phyloP scores from a whole-genome alignment of 2,329 filamentous ascomycete genomes.

The Colletotrichum magnum region DNA sequence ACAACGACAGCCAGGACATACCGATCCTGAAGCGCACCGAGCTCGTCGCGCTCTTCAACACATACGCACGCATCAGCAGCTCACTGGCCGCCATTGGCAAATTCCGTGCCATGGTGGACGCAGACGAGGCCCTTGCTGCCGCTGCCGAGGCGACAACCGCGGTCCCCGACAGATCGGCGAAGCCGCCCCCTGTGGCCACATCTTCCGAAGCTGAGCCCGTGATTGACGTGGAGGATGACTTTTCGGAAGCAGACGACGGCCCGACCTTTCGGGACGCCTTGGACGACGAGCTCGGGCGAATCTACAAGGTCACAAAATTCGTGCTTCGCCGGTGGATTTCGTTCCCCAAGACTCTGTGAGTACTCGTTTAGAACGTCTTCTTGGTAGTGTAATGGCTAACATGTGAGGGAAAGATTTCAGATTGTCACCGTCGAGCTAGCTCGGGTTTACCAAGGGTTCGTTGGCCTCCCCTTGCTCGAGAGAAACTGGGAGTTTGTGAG shows the following conservation, averaged over 20 bases:
- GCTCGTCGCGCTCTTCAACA: constrained; percentile 94
- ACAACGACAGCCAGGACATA: constrained; percentile 73
- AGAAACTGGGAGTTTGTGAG: constrained; percentile 63
- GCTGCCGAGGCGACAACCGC: constrained; percentile 44
- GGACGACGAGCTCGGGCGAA: constrained; percentile 72
- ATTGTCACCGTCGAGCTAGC: constrained; percentile 61
- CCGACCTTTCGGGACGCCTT: constrained; percentile 69
- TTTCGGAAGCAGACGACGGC: constrained; percentile 52
- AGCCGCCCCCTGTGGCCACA: constrained; percentile 58
- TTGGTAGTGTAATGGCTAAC: neutral
- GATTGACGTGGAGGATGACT: constrained; percentile 48
- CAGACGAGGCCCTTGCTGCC: constrained; percentile 47
- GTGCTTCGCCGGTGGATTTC: constrained; percentile 79
- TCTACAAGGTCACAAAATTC: constrained; percentile 74
- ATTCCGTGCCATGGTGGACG: constrained; percentile 73
- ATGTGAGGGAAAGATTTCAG: constrained; percentile 48
- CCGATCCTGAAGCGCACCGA: constrained; percentile 89
- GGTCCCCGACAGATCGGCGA: constrained; percentile 55
- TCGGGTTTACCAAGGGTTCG: constrained; percentile 64
- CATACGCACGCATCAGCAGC: constrained; percentile 87
- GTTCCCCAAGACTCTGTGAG: constrained; percentile 80
- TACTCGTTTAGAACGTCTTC: constrained; percentile 44
- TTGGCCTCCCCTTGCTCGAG: constrained; percentile 66
- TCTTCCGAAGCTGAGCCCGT: constrained; percentile 41
- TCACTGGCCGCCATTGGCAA: constrained; percentile 81